Evolutionary conservation across 2,329 filamentous ascomycete genomes (phyloP), one percentile per base, ranked within the genome.

Genomic region (Aureobasidium uvarum): DNA sequence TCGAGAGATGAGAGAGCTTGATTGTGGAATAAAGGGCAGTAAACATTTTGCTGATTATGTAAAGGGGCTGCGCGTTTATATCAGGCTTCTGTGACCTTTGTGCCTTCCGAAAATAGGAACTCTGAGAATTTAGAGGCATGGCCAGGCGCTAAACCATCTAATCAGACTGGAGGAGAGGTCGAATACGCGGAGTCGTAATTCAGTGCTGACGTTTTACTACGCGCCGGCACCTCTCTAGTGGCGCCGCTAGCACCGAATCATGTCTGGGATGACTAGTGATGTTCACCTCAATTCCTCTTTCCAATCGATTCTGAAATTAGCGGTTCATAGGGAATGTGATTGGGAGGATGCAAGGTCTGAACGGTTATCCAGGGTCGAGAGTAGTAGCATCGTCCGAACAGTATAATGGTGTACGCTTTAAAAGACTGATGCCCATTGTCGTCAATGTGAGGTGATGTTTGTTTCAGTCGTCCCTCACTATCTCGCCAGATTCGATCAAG

Each of bases 401-500:
- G 31, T 54, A 54, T 28, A 54, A 54, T 31, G 25, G n/a, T 50
- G 46, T 28, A 54, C 51, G 51, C 23, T 18, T 18, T 18, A 54
- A 31, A 38, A 54, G 51, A 28, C 31, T 28, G 33, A 38, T 18
- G 23, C 14, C 28, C 16, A 51, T 18, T 18, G 23, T 33, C 23
- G 51, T 23, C 51, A 25, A 23, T 54, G 31, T 23, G 39, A 13
- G 16, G n/a, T 14, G 31, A 20, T 38, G 31, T 54, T 54, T 54
- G 41, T 38, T 41, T 56, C 38, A 56, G 14, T 31, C 38, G 23
- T 23, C 62, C 36, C 62, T 59, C 41, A 67, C 64, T 20, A 70
- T 63, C 43, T 68, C 46, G 45, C 70, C 68, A 51, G 65, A 63
- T 31, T 68, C 67, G 48, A 71, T 70, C 46, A 72, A 64, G 64